Base-by-base conservation (phyloP, 352 stramenopile genomes). In the Globisporangium megalacanthum region DNA sequence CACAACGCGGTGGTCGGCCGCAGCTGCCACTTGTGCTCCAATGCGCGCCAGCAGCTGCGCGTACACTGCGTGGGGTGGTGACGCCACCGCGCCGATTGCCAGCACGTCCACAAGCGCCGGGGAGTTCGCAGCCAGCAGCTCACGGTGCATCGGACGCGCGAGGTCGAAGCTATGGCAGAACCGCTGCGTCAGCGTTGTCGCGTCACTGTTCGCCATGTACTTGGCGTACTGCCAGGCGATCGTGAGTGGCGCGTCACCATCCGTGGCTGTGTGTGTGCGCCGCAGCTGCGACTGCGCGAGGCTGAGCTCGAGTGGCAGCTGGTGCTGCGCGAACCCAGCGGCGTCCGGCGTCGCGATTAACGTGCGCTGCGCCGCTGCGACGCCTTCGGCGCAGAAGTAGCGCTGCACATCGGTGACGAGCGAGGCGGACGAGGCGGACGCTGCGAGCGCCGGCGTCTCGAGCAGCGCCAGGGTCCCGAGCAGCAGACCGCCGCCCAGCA, bases 171-270 rank as follows among this genome's bases (percentile, higher is more conserved):
- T 87, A 55, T 91, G 79, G 61, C 81, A 91, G 58, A 91, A 89
- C 9, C 77, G 69, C 56, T 63, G 60, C 33, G 42, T 35, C 35
- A 62, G 35, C 37, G 60, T 17, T 14, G 42, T 4, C 15, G 13
- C 29, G 49, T 52, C 13, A 54, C 37, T 29, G 52, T 52, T 42
- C n/a, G 59, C 47, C 13, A 59, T 44, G 56, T 89, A 89, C 54
- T 91, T 91, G 49, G 73, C 64, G 54, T 91, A 91, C 61, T 91
- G 81, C 81, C 81, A 91, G 15, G 81, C 81, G 51, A 91, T 91
- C 8, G 68, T 84, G 20, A 91, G 66, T 49, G 65, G 4, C 2
- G 52, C 48, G 8, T 69, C 42, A 29, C 25, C 25, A 29, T 29
- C 25, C 1, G 25, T 54, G 44, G 4, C 33, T 55, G 49, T 74